phyloP scores from a whole-genome alignment of 1,139 yeast species.

The Yamadazyma atmosphaerica region DNA sequence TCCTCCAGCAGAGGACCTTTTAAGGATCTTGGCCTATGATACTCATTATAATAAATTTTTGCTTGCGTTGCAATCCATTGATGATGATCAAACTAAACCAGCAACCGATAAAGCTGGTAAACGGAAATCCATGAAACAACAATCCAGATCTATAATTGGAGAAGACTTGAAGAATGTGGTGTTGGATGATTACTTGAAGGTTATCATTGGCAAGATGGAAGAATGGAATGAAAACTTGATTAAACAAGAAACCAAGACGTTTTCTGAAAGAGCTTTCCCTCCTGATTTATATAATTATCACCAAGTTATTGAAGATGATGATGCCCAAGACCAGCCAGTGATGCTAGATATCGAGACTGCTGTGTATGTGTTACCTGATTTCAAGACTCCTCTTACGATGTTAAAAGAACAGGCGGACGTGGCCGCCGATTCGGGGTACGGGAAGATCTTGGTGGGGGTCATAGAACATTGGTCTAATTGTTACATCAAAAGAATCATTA shows the following conservation, averaged over 20 bases:
- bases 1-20: slow-evolving; percentile 68
- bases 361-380: slow-evolving; percentile 61
- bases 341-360: slow-evolving; percentile 65
- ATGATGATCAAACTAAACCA: slow-evolving; percentile 12
- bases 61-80: slow-evolving; percentile 24
- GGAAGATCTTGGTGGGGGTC: slow-evolving; percentile 80
- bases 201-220: slow-evolving; percentile 68
- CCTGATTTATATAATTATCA: slow-evolving; percentile 59
- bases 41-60: slow-evolving; percentile 55
- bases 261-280: slow-evolving; percentile 61
- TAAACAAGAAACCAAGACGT: slow-evolving; percentile 61
- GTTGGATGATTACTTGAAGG: slow-evolving; percentile 69
- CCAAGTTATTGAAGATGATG: slow-evolving; percentile 44
- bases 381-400: slow-evolving; percentile 63
- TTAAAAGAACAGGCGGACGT: slow-evolving; percentile 90
- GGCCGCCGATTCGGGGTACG: slow-evolving; percentile 85
- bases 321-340: slow-evolving; percentile 56
- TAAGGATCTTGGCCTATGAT: slow-evolving; percentile 72
- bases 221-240: slow-evolving; percentile 80
- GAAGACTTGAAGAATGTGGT: slow-evolving; percentile 62
- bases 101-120: slow-evolving; percentile 21
- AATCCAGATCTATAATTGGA: slow-evolving; percentile 59
- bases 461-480: slow-evolving; percentile 70
- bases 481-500: slow-evolving; percentile 58
- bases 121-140: slow-evolving; percentile 36